Evolutionary conservation across 208 protist genomes (phyloP).

Genomic region (Trichomonas vaginalis): DNA sequence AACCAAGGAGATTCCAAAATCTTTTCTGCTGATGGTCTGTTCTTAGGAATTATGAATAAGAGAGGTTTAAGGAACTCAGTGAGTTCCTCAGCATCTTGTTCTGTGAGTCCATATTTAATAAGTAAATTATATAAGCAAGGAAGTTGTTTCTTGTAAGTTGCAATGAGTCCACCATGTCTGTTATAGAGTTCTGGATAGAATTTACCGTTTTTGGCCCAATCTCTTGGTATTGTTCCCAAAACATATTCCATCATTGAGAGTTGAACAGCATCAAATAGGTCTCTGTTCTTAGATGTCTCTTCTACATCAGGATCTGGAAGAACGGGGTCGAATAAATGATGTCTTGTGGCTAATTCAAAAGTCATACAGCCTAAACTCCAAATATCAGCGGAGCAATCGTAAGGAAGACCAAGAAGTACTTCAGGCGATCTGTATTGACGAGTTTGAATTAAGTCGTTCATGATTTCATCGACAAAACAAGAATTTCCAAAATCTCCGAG

Average conservation of each 20-base stretch:
- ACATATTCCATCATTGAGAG: neutral
- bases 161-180: neutral
- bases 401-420: neutral
- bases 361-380: constrained; percentile 56
- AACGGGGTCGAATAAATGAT: constrained; percentile 27
- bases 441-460: neutral
- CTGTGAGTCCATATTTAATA: neutral
- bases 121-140: neutral
- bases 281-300: neutral
- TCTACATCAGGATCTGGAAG: neutral
- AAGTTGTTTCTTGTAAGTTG: neutral
- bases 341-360: constrained; percentile 60
- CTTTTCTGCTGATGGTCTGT: neutral
- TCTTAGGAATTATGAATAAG: neutral
- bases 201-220: neutral
- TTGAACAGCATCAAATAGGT: neutral
- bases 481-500: neutral
- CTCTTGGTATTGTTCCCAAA: neutral
- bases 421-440: neutral
- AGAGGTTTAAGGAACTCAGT: neutral
- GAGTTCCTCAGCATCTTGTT: neutral
- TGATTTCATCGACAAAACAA: neutral
- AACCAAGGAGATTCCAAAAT: neutral
- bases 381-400: constrained; percentile 54
- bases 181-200: neutral